These are phyloP conservation scores for Wallemia mellicola DNA, from an alignment of 1,284 basidiomycete genomes.

Conservation along the genomic window DNA sequence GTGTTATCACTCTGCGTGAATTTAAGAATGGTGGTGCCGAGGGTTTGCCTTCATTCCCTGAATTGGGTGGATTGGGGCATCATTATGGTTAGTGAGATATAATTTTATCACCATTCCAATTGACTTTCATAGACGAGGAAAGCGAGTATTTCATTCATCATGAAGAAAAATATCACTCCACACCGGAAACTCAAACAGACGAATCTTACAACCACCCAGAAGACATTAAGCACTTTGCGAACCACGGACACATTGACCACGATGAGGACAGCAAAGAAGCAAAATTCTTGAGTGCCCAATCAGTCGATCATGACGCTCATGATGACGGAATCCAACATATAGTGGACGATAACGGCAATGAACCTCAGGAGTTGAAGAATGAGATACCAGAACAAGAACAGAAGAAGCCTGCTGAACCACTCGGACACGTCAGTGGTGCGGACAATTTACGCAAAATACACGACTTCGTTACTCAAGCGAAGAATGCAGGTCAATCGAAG, in stretches of 20 bases:
- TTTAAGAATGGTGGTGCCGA: not conserved
- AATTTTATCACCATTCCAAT: not conserved
- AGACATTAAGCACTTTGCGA: slow-evolving; percentile 52
- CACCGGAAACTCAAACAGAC: slow-evolving; percentile 87
- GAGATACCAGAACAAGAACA: not conserved
- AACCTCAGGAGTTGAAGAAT: not conserved
- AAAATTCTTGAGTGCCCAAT: not conserved
- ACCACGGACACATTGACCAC: slow-evolving; percentile 62
- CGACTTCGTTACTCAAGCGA: not conserved
- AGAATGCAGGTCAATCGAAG: not conserved
- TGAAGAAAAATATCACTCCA: slow-evolving; percentile 64
- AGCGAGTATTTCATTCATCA: not conserved
- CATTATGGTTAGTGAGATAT: not conserved
- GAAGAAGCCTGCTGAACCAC: not conserved
- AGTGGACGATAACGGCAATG: not conserved
- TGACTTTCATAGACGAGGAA: not conserved
- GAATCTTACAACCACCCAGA: slow-evolving; percentile 79
- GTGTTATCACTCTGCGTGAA: not conserved
- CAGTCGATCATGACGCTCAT: not conserved
- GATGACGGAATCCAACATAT: not conserved
- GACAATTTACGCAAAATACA: not conserved
- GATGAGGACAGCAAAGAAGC: slow-evolving; percentile 47
- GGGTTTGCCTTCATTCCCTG: not conserved
- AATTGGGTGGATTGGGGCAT: not conserved
- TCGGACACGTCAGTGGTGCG: not conserved